Conservation (phyloP, 441 rosid genomes). For the Erodium trifolium region DNA sequence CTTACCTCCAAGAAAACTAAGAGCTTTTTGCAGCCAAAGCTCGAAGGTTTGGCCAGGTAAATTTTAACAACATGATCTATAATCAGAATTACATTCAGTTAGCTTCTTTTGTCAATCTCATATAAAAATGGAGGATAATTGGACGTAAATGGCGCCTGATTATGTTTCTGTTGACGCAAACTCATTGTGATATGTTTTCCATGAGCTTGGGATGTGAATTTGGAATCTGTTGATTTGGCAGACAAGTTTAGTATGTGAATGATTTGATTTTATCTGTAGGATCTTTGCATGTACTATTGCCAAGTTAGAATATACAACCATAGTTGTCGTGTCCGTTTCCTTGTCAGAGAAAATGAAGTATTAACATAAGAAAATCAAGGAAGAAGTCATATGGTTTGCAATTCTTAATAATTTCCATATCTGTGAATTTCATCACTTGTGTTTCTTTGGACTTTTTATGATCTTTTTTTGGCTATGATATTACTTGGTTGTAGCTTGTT, state of each 20-base stretch:
- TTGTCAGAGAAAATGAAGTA: not conserved
- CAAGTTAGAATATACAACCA: slow-evolving; percentile 4
- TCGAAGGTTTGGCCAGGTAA: slow-evolving; percentile 70
- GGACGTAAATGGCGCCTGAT: not conserved
- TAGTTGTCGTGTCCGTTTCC: not conserved
- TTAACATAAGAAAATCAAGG: not conserved
- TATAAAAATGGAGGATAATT: not conserved
- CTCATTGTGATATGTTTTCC: not conserved
- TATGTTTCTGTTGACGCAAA: not conserved
- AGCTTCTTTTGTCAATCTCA: too few relatives aligned
- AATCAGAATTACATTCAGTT: not conserved
- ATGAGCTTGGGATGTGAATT: too few relatives aligned
- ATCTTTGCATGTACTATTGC: not conserved
- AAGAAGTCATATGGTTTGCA: not conserved
- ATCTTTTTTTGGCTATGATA: not conserved
- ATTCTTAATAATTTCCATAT: not conserved
- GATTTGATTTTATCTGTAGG: not conserved
- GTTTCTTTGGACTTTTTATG: not conserved
- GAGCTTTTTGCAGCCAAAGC: slow-evolving; percentile 76
- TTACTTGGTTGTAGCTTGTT: not conserved
- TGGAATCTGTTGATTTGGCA: too few relatives aligned
- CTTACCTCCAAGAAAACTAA: slow-evolving; percentile 71
- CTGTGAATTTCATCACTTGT: not conserved
- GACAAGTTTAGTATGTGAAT: too few relatives aligned
- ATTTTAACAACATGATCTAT: too few relatives aligned